Percentiles rank a stretch among this genome's conserved stretches.
Conservation (phyloP, 192 early-diverging fungal species). For the Podila horticola region DNA sequence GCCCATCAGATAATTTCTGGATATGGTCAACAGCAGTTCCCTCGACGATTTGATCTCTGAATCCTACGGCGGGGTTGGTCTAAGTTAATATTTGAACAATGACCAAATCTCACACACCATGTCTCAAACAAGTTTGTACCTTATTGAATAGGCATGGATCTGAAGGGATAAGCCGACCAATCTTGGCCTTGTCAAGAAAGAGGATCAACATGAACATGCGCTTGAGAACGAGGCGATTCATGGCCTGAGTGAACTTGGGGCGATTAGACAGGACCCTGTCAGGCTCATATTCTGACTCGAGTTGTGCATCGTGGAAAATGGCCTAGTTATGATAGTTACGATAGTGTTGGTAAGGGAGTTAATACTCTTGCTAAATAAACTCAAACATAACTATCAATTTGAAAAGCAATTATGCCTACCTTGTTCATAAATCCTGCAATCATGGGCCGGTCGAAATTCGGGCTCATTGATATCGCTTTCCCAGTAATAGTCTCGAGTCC, state of each 20-base stretch:
- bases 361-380: neutral
- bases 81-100: neutral
- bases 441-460: slow-evolving; percentile 33
- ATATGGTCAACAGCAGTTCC: slow-evolving; percentile 23
- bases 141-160: slow-evolving; percentile 55
- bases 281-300: slow-evolving; percentile 36
- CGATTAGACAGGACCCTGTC: slow-evolving; percentile 38
- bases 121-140: neutral
- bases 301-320: slow-evolving; percentile 44
- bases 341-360: neutral
- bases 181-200: slow-evolving; percentile 52
- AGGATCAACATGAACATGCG: slow-evolving; percentile 50
- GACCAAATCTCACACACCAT: neutral
- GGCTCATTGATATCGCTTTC: slow-evolving; percentile 36
- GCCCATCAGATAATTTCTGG: slow-evolving; percentile 42
- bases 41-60: slow-evolving; percentile 43
- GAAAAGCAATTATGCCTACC: slow-evolving; percentile 1
- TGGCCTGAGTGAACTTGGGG: slow-evolving; percentile 39
- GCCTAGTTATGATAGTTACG: slow-evolving; percentile 14
- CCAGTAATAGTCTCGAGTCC: slow-evolving; percentile 54
- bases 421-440: slow-evolving; percentile 49
- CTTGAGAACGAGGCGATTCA: slow-evolving; percentile 41
- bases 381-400: neutral
- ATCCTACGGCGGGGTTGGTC: neutral
- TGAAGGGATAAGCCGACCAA: slow-evolving; percentile 30